Base-by-base conservation (phyloP, 1,284 basidiomycete genomes). In the Albatrellus sp. region DNA sequence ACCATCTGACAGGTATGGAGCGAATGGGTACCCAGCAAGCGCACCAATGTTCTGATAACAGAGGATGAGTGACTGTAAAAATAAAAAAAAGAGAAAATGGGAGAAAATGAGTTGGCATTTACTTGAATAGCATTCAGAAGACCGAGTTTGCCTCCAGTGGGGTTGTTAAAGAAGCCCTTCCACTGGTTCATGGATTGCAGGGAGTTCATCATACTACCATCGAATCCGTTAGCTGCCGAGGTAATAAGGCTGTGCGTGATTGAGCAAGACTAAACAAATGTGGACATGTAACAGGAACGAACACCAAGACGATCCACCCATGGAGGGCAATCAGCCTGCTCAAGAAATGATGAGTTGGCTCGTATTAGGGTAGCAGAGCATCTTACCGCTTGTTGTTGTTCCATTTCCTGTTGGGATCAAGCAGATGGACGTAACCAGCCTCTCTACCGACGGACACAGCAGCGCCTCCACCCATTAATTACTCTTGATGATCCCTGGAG, bases 101-200 rank as follows among this genome's bases (percentile, higher is more conserved):
- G n/a, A 11, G 2, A 5, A 8, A 24, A 19, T 5, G n/a, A 6
- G 20, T 8, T n/a, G 37, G 36, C 8, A 54, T 64, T 49, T 52
- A 77, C 78, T 61, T 87, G 84, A 46, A 85, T 84, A 45, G 82
- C 84, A 55, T 84, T 86, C 43, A 87, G 68, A 34, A 88, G 61
- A 58, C 83, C 83, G 20, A 86, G 68, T 51, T 65, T 77, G 12
- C 68, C 63, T 31, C 72, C 70, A 6, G 63, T 60, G 2, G 82
- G 82, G 38, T 64, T 37, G 45, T 66, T 52, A 58, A 85, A 85
- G 55, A 75, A 77, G 8, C 50, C 44, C 40, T 67, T 59, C 81
- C 82, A 86, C 50, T 77, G 73, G 19, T 53, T 46, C 49, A 84
- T 66, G 39, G 72, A 73, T 57, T 85, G 82, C 38, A 86, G 66